Conservation (phyloP, 2,329 filamentous ascomycete species). For the Hypoxylon sp. region DNA sequence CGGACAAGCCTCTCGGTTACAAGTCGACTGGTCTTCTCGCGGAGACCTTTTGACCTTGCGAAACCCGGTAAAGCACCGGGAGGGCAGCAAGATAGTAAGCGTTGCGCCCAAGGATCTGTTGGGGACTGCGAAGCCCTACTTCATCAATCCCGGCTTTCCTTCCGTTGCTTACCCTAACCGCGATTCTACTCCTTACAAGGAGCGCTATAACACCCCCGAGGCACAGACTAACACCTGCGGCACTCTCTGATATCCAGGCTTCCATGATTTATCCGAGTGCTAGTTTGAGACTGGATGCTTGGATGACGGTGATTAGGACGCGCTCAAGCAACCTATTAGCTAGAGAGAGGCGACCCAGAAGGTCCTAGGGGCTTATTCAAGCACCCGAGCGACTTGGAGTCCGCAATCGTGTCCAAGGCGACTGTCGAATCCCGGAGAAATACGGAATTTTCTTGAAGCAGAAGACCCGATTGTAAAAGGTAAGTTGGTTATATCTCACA, state of each 20-base stretch:
- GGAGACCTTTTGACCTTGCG: slow-evolving; percentile 87
- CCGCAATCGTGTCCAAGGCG: slow-evolving; percentile 80
- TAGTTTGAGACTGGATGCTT: slow-evolving; percentile 95
- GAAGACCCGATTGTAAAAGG: slow-evolving; percentile 33
- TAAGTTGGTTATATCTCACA: not conserved
- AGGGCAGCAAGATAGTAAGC: slow-evolving; percentile 80
- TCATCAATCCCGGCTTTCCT: slow-evolving; percentile 87
- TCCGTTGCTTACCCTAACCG: slow-evolving; percentile 95
- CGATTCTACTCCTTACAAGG: slow-evolving; percentile 87
- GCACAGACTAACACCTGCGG: slow-evolving; percentile 86
- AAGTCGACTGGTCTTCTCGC: slow-evolving; percentile 84
- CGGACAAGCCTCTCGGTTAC: slow-evolving; percentile 93
- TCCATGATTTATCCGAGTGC: slow-evolving; percentile 86
- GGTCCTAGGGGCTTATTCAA: slow-evolving; percentile 76
- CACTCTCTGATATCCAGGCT: slow-evolving; percentile 87
- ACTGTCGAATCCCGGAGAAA: slow-evolving; percentile 72
- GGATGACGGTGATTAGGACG: slow-evolving; percentile 73
- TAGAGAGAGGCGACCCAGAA: slow-evolving; percentile 89
- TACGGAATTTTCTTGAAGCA: slow-evolving; percentile 66
- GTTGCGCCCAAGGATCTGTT: slow-evolving; percentile 77
- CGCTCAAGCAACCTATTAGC: slow-evolving; percentile 73
- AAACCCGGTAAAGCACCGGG: slow-evolving; percentile 84
- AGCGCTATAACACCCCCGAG: slow-evolving; percentile 91
- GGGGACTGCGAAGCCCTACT: slow-evolving; percentile 88
- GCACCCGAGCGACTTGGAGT: slow-evolving; percentile 53